Conservation (phyloP, 2,329 filamentous ascomycete genomes). For the Hypoxylon sp. region DNA sequence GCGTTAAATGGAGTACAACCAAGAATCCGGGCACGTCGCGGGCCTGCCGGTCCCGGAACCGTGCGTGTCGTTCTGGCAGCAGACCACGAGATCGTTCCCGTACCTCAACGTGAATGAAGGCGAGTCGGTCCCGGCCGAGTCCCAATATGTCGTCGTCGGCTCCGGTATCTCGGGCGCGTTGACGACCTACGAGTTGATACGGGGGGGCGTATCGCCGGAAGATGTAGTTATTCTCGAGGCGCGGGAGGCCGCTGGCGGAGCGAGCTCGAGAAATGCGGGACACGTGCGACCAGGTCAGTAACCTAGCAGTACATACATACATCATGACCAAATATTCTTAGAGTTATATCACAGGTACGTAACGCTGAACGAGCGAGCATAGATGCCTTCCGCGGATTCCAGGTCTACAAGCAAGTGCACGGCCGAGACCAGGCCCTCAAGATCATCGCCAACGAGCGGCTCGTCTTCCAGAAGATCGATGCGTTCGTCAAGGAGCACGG, state of each 20-base stretch:
- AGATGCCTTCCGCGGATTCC: constrained; percentile 62
- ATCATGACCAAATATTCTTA: neutral
- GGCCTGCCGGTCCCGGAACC: constrained; percentile 43
- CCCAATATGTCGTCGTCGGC: constrained; percentile 56
- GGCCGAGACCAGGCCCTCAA: constrained; percentile 59
- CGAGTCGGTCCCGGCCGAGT: constrained; percentile 45
- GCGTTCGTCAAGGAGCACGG: constrained; percentile 56
- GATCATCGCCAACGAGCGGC: constrained; percentile 58
- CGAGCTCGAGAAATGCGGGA: constrained; percentile 59
- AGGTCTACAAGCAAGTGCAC: constrained; percentile 56
- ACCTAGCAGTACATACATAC: neutral
- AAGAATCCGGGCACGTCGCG: constrained; percentile 13
- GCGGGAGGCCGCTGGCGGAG: constrained; percentile 58
- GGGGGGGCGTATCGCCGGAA: constrained; percentile 49
- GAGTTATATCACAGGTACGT: neutral
- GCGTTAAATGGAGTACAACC: neutral
- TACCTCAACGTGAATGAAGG: constrained; percentile 55
- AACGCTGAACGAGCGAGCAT: neutral
- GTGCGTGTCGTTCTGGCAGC: constrained; percentile 56
- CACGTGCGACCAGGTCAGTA: constrained; percentile 54
- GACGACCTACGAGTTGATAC: constrained; percentile 56
- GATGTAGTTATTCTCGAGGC: constrained; percentile 58
- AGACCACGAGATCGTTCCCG: constrained; percentile 57
- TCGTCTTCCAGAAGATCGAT: constrained; percentile 54
- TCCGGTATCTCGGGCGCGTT: constrained; percentile 57